A percentile compares a stretch with the other conserved stretches of the same genome.
Evolutionary conservation across 352 stramenopile genomes (phyloP).

Genomic region (Pseudoperonospora humuli): DNA sequence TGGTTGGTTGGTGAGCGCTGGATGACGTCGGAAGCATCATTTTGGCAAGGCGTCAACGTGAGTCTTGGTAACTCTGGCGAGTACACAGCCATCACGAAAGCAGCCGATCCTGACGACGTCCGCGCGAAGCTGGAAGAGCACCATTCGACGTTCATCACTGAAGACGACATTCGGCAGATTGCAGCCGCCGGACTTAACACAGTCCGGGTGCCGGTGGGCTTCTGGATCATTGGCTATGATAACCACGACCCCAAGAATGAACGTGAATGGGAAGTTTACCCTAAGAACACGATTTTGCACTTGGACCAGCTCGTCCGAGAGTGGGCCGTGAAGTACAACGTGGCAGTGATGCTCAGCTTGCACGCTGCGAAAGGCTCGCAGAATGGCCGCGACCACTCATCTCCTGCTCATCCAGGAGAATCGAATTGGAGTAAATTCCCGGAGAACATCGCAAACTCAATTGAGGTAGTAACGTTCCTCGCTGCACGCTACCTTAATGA

Average conservation of each 20-base stretch:
- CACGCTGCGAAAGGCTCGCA: constrained; percentile 50
- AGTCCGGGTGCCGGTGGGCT: constrained; percentile 49
- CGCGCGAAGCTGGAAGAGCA: constrained; percentile 41
- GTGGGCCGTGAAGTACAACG: constrained; percentile 43
- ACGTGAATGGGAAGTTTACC: constrained; percentile 33
- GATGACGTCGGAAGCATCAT: constrained; percentile 49
- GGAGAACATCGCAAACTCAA: constrained; percentile 55
- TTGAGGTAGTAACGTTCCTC: constrained; percentile 48
- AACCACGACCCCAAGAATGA: constrained; percentile 23
- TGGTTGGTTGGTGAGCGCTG: constrained; percentile 80
- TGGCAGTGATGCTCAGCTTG: constrained; percentile 44
- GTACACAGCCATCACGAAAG: constrained; percentile 58
- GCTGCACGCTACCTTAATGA: constrained; percentile 53
- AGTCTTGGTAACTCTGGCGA: constrained; percentile 39
- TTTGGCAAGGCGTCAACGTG: constrained; percentile 48
- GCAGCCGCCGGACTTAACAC: constrained; percentile 42
- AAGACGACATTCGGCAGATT: constrained; percentile 47
- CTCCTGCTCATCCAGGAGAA: constrained; percentile 30
- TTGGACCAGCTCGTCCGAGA: constrained; percentile 40
- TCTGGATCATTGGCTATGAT: constrained; percentile 47
- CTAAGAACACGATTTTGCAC: constrained; percentile 28
- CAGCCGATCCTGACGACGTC: constrained; percentile 21
- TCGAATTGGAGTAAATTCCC: constrained; percentile 44
- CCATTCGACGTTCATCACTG: constrained; percentile 56
- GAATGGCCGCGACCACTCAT: constrained; percentile 38